Evolutionary conservation across 169 alveolate genomes (phyloP), one percentile per base, ranked within the genome.

Genomic region (Plasmodium blacklocki): DNA sequence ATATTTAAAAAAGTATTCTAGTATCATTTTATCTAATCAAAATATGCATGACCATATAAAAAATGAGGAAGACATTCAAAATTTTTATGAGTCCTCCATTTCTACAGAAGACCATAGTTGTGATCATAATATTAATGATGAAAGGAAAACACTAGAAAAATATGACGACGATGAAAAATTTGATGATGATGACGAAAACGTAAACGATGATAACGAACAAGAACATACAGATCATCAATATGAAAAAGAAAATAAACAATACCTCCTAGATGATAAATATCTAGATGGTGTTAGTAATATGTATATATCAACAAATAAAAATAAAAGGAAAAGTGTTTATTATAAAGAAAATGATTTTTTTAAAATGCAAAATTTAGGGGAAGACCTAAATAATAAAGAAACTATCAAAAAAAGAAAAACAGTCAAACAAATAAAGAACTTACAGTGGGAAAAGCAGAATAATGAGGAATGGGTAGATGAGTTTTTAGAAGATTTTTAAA

Each of bases 401-500:
- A 12, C 23, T 3, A 68, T 15, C 32, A 85, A 85, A 73, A 85
- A 85, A 73, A 60, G 91, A 50, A 85, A 85, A 49, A 85, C 91
- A 1, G 45, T 85, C 0, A 85, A 59, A 15, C 70, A 70, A 74
- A 32, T 85, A 7, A 85, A 85, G 15, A 68, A 85, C 62, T 14
- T 85, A 43, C 87, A 85, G 14, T 60, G 86, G 85, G 76, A 85
- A 12, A 85, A 45, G 32, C 87, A 47, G 18, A 74, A 85, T 52
- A 85, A 85, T 54, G 91, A 85, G 32, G 91, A 85, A 74, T 85
- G 91, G 91, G 91, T 85, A 2, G 91, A 85, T 47, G 91, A 85
- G 7, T 85, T 85, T 60, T 71, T 85, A 43, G 91, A 85, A 4
- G 91, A 85, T 11, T 85, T 85, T 21, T 85, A 50, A 45, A 0